Conservation (phyloP, 208 protist species). For the Herpetomonas samuelpessoai region DNA sequence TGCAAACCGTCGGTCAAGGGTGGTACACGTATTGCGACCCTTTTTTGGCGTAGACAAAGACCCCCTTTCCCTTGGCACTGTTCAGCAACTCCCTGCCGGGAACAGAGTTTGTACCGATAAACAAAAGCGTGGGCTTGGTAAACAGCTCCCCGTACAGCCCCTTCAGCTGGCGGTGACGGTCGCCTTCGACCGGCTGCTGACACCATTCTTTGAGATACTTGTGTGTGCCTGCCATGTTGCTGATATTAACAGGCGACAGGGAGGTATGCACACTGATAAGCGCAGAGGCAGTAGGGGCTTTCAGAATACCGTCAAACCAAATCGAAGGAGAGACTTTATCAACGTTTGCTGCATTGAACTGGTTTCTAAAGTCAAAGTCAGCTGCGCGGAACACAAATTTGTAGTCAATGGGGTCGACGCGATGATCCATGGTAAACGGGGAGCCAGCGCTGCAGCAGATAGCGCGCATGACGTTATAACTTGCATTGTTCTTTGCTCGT, state of each 20-base stretch:
- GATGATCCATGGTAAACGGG: conserved; percentile 84
- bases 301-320: conserved; percentile 83
- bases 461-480: conserved; percentile 68
- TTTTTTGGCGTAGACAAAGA: conserved; percentile 83
- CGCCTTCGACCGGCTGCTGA: conserved; percentile 58
- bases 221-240: conserved; percentile 50
- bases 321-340: conserved; percentile 72
- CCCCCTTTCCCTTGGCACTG: conserved; percentile 72
- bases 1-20: too few relatives aligned
- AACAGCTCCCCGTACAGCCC: conserved; percentile 55
- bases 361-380: conserved; percentile 67
- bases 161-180: conserved; percentile 77
- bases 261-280: conserved; percentile 56
- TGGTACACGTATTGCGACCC: conserved; percentile 66
- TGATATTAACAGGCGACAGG: conserved; percentile 60
- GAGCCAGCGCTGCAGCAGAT: conserved; percentile 79
- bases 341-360: conserved; percentile 65
- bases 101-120: conserved; percentile 63
- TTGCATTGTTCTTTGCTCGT: conserved; percentile 63
- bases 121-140: conserved; percentile 54
- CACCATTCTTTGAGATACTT: conserved; percentile 70
- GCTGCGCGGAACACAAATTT: conserved; percentile 81
- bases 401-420: conserved; percentile 82
- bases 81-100: conserved; percentile 76
- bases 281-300: conserved; percentile 49